Base-by-base conservation (phyloP, 768 basidiomycete genomes). In the Rickenella mellea region DNA sequence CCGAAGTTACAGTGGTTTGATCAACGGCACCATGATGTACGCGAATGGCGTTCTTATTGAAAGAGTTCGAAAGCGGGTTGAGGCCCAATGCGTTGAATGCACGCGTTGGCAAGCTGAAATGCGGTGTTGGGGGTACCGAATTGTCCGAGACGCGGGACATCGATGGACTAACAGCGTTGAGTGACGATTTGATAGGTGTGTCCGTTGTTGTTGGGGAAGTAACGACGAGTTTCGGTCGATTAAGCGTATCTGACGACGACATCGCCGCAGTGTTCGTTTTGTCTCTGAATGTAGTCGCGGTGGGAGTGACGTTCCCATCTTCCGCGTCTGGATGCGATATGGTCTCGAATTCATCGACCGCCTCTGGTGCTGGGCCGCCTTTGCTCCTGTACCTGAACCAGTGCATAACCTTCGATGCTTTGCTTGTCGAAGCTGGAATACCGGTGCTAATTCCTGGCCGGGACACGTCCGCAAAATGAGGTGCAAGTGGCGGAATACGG, bases 321-420 rank as follows among this genome's bases (percentile, higher is more conserved):
- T n/a, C n/a, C n/a, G n/a, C n/a, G 33, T 36, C 33, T 17, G 33
- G 33, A 27, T 55, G 53, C 44, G 56, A 51, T 14, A 31, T 30
- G 21, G 42, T 35, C 39, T 60, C 58, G 43, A 38, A 37, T 22
- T 31, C 42, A 40, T 58, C 59, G 37, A 51, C 53, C 28, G 55
- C 19, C 48, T 48, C 22, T 45, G 53, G 20, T 55, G 63, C 39
- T 44, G 51, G 29, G 54, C 60, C 43, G 50, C 57, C 53, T 57
- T 76, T 82, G 54, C 78, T 81, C 62, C 73, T 76, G 42, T 73
- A 74, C 60, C 85, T 71, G 76, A 99, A 98, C 96, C 96, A 99
- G 50, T 92, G 83, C 94, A 98, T 98, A 41, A 99, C 96, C 56
- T 84, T 90, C 60, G 80, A 80, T 4, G 94, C 92, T 60, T 92